These are phyloP conservation scores for Vanderwaltozyma polyspora DNA, from an alignment of 805 yeast genomes.

Conservation along the genomic window DNA sequence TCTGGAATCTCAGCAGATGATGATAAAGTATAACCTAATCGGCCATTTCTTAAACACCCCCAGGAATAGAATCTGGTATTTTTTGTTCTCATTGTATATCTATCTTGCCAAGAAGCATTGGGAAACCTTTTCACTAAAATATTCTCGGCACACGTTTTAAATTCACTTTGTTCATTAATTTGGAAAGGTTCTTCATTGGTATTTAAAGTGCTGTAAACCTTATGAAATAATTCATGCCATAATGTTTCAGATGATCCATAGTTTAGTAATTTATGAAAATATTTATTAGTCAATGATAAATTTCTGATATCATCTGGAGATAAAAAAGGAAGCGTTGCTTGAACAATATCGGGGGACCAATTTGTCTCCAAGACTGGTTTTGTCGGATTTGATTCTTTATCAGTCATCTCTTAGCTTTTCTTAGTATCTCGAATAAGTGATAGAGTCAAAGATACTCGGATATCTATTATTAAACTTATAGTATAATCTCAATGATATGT, in stretches of 20 bases:
- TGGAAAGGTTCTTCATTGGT: slow-evolving; percentile 25
- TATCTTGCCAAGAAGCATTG: slow-evolving; percentile 17
- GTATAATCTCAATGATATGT: too few relatives aligned
- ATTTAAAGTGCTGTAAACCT: slow-evolving; percentile 17
- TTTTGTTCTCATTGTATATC: slow-evolving; percentile 14
- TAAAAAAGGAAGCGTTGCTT: slow-evolving; percentile 21
- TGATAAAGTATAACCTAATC: slow-evolving; percentile 22
- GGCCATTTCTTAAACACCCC: slow-evolving; percentile 25
- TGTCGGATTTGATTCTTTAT: too few relatives aligned
- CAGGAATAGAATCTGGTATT: slow-evolving; percentile 22
- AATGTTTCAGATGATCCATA: slow-evolving; percentile 17
- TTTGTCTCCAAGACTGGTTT: too few relatives aligned
- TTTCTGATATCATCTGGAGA: slow-evolving; percentile 20
- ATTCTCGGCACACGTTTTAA: slow-evolving; percentile 18
- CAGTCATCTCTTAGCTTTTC: too few relatives aligned
- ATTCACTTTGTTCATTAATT: slow-evolving; percentile 9
- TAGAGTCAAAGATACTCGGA: too few relatives aligned
- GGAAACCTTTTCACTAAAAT: slow-evolving; percentile 14
- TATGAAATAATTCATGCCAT: slow-evolving; percentile 25
- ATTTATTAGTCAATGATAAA: slow-evolving; percentile 24
- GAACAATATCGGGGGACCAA: slow-evolving; percentile 24
- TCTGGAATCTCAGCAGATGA: slow-evolving; percentile 14
- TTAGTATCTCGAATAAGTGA: too few relatives aligned
- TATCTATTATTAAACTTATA: too few relatives aligned
- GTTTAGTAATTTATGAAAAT: slow-evolving; percentile 20